Base-by-base conservation (phyloP, 2,329 filamentous ascomycete species). In the Madurella fahalii region DNA sequence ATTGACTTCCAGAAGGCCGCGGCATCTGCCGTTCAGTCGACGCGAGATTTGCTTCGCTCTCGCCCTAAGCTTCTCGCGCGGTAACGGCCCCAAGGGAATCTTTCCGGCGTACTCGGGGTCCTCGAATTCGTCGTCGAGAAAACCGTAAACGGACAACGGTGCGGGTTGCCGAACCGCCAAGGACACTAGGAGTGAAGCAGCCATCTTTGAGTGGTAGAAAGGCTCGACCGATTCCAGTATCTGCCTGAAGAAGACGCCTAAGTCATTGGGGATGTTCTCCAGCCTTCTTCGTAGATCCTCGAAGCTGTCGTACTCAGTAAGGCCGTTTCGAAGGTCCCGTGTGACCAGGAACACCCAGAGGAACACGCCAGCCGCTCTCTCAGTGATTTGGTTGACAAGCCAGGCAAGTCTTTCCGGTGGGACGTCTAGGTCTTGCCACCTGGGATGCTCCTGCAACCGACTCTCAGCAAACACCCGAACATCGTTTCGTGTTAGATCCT, bases 361-460 rank as follows among this genome's bases (percentile, higher is more conserved):
- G 67, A 71, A 71, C 0, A 71, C 69, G 0, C 69, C 69, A 11
- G 68, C 64, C 0, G 69, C 63, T 7, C 53, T 62, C 2, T 64
- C 56, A 1, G 66, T 60, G 1, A 63, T 60, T 7, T 25, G 25
- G 25, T 25, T 25, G 25, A 25, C 25, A 7, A 25, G 25, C 25
- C 25, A 25, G 7, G 25, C 25, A 3, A 25, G 25, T 25, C 25
- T 25, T 25, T 25, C 25, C 25, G 25, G 25, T 7, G 25, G 25
- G 25, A 7, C 25, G 25, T 25, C 25, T 25, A 25, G 25, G 25
- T 25, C 25, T 25, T 25, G 25, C 25, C 25, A 25, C 25, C 25
- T 25, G 25, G 25, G 25, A 25, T 25, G 25, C 25, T 25, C 25
- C 25, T 25, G 25, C 7, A 25, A 7, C 25, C 25, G 25, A 25